These are phyloP conservation scores for Saitozyma sp. DNA, from an alignment of 768 basidiomycete genomes.

Conservation along the genomic window DNA sequence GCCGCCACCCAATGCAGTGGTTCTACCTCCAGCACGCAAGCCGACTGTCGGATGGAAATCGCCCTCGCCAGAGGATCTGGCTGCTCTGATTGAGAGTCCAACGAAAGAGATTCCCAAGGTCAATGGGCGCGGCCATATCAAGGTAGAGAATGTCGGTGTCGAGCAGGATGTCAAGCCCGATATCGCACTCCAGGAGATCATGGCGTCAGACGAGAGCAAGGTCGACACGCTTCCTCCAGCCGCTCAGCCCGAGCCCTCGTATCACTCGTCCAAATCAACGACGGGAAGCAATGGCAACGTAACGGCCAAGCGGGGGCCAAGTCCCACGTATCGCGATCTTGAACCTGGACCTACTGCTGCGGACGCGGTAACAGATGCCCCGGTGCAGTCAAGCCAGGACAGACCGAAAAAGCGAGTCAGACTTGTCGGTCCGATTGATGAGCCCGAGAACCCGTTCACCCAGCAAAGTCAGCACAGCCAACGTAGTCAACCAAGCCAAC, in stretches of 20 bases:
- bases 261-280: not conserved
- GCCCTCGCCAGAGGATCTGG: conserved; percentile 26
- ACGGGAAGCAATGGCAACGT: not conserved
- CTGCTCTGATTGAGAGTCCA: conserved; percentile 9
- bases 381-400: not conserved
- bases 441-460: conserved; percentile 13
- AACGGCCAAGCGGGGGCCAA: not conserved
- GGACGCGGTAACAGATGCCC: not conserved
- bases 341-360: not conserved
- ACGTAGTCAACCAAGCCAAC: conserved; percentile 10
- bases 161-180: conserved; percentile 4
- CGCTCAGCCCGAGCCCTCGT: conserved; percentile 3
- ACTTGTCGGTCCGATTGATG: conserved; percentile 24
- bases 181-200: conserved; percentile 6
- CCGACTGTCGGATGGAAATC: conserved; percentile 27
- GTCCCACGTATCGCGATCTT: conserved; percentile 8
- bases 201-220: not conserved
- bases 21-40: conserved; percentile 30
- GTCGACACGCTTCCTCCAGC: conserved; percentile 5
- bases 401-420: conserved; percentile 36
- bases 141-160: conserved; percentile 10
- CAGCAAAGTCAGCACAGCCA: conserved; percentile 12
- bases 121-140: not conserved
- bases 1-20: conserved; percentile 23
- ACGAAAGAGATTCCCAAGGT: conserved; percentile 9